Base-by-base conservation (phyloP, 2,329 filamentous ascomycete genomes). In the Berkeleyomyces basicola region DNA sequence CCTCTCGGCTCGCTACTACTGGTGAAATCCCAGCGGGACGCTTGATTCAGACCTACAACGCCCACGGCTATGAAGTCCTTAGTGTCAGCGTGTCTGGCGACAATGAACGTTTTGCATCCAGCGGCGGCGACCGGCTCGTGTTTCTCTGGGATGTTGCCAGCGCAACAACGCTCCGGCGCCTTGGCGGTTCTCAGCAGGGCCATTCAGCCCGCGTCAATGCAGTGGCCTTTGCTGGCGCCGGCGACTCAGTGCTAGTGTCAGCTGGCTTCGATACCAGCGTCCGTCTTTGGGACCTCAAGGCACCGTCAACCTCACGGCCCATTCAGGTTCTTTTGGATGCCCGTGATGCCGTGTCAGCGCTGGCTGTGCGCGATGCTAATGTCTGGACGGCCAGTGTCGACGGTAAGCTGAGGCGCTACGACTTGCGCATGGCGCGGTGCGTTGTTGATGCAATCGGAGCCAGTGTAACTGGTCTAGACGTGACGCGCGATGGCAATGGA, bases 61-160 rank as follows among this genome's bases (percentile, higher is more conserved):
- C 88, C 2, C 93, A 99, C 74, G 91, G 90, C 67, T 96, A 99
- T 76, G 87, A 91, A 68, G 87, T 99, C 6, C 84, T 96, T 65
- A 87, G 88, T 67, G 79, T 99, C 46, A 78, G 82, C 61, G 86
- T 96, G 59, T 76, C 82, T 6, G 70, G 76, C 33, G 86, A 90
- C 75, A 99, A 99, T 73, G 82, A 89, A 67, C 83, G 83, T 51
- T 96, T 99, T 72, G 86, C 85, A 7, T 91, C 86, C n/a, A 82
- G 83, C 1, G 93, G 93, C 67, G 93, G 93, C 64, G 93, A 99
- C 75, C 88, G 92, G 68, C 80, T 82, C 65, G 90, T 96, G 0
- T 96, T 96, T 71, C 79, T 96, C 4, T 97, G 93, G 93, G 93
- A 99, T 73, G 93, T 97, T 0, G 79, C 86, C 57, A 87, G 85